Conservation (phyloP, 192 early-diverging fungal genomes). For the Chytriomyces sp. region DNA sequence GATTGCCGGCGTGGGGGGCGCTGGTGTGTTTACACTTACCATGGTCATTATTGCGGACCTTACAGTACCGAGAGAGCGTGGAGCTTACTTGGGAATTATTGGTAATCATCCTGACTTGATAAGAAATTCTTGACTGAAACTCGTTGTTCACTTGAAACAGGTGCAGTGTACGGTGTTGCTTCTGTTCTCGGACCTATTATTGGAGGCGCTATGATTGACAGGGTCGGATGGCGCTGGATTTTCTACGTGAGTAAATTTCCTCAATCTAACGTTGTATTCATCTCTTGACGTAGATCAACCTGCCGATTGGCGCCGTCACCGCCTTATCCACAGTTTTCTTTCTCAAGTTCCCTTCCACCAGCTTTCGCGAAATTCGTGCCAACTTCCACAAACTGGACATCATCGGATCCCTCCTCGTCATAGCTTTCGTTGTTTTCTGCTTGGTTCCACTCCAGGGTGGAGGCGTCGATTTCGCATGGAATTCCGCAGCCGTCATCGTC, state of each 20-base stretch:
- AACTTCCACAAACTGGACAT: slow-evolving; percentile 68
- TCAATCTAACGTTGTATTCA: no score
- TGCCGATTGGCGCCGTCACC: slow-evolving; percentile 74
- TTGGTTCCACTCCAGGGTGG: slow-evolving; percentile 65
- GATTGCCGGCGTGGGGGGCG: slow-evolving; percentile 73
- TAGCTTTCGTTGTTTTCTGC: slow-evolving; percentile 51
- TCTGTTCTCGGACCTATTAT: slow-evolving; percentile 76
- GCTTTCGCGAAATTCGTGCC: slow-evolving; percentile 29
- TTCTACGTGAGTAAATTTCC: no score
- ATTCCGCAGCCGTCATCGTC: slow-evolving; percentile 53
- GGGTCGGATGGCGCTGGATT: slow-evolving; percentile 32
- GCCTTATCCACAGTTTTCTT: slow-evolving; percentile 54
- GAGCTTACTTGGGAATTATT: slow-evolving; percentile 76
- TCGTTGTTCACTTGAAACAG: no score
- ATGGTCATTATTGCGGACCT: slow-evolving; percentile 85
- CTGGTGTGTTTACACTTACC: slow-evolving; percentile 75
- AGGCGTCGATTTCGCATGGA: slow-evolving; percentile 65
- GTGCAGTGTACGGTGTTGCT: slow-evolving; percentile 72
- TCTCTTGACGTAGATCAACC: no score
- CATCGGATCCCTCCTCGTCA: slow-evolving; percentile 52
- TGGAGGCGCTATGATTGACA: slow-evolving; percentile 73
- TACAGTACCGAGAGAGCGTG: slow-evolving; percentile 49
- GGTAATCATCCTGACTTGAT: no score
- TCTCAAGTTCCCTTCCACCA: slow-evolving; percentile 45
- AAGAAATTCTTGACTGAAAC: no score